Percentiles rank a stretch among this genome's conserved stretches.
Conservation (phyloP, 176 grass and related monocot species). For the Zea mays region Zm-B73-REFERENCE-NAM-5.0 NC_050096.1:82982001-82982500, state of each 20-base stretch:
- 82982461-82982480: slow-evolving; percentile 87
- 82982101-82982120: neutral
- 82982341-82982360: neutral
- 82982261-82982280: too few relatives aligned
- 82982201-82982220: too few relatives aligned
- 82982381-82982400: neutral
- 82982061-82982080: neutral
- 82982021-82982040: neutral
- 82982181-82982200: too few relatives aligned
- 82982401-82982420: neutral
- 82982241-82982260: too few relatives aligned
- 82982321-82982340: neutral
- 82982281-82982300: too few relatives aligned
- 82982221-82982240: too few relatives aligned
- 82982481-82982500: slow-evolving; percentile 90
- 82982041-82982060: neutral
- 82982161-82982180: too few relatives aligned
- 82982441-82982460: slow-evolving; percentile 81
- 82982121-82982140: neutral
- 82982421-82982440: neutral
- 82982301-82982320: too few relatives aligned
- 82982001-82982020: too few relatives aligned
- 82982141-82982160: too few relatives aligned
- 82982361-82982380: neutral
- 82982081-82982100: neutral